A percentile compares a stretch with the other conserved stretches of the same genome.
Evolutionary conservation across 2,329 filamentous ascomycete genomes (phyloP).

Genomic region (Pseudogymnoascus sp.): DNA sequence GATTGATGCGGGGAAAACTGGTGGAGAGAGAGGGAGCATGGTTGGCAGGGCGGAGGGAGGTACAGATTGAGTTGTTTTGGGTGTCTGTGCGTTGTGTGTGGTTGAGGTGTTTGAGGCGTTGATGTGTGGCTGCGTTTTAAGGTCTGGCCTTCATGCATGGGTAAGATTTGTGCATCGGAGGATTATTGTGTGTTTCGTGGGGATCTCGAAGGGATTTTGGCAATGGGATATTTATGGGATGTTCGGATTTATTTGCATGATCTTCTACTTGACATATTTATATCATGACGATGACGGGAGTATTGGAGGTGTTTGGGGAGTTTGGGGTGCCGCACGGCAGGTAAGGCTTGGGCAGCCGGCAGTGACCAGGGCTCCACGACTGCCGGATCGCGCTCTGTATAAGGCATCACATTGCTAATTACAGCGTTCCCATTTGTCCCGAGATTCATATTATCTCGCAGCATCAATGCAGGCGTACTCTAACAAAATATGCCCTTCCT

Average conservation of each 20-base stretch:
- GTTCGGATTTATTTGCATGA: not conserved
- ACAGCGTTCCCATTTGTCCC: not conserved
- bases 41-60: not conserved
- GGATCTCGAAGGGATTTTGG: not conserved
- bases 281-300: not conserved
- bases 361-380: not conserved
- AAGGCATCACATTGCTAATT: not conserved
- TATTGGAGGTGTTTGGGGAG: not conserved
- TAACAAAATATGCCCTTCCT: not conserved
- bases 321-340: not conserved
- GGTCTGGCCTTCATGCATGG: not conserved
- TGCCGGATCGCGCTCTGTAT: not conserved
- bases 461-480: not conserved
- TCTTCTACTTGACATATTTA: not conserved
- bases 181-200: not conserved
- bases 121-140: not conserved
- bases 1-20: not conserved
- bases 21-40: not conserved
- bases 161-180: not conserved
- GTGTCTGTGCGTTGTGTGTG: not conserved
- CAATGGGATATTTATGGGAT: not conserved
- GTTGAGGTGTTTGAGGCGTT: not conserved
- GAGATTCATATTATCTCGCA: not conserved
- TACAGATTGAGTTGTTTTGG: not conserved
- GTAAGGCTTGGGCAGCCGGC: not conserved